Evolutionary conservation across 1,139 yeast genomes (phyloP).

Genomic region (Pichia sp.): DNA sequence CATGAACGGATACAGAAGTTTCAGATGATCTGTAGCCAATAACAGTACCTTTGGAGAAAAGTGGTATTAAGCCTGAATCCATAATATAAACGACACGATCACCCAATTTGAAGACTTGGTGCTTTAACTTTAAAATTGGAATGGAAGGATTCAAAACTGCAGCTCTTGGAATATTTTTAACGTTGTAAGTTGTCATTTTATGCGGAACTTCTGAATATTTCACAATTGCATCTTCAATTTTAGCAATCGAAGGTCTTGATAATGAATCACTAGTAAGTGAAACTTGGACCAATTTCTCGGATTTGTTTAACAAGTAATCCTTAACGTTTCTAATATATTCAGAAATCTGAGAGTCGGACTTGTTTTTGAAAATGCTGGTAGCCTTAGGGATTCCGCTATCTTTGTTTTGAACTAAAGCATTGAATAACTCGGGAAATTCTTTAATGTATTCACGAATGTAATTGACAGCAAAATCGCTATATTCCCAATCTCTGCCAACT

Average conservation of each 20-base stretch:
- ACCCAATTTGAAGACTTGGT: slow-evolving; percentile 77
- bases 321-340: slow-evolving; percentile 36
- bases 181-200: slow-evolving; percentile 42
- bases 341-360: slow-evolving; percentile 36
- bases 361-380: slow-evolving; percentile 36
- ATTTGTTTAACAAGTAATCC: slow-evolving; percentile 53
- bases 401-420: slow-evolving; percentile 28
- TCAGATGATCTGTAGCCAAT: slow-evolving; percentile 68
- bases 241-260: slow-evolving; percentile 54
- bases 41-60: slow-evolving; percentile 85
- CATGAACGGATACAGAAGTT: slow-evolving; percentile 50
- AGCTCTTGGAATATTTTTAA: slow-evolving; percentile 77
- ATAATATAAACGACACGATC: slow-evolving; percentile 84
- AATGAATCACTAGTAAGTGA: slow-evolving; percentile 75
- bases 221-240: slow-evolving; percentile 60
- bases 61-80: slow-evolving; percentile 85
- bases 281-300: slow-evolving; percentile 50
- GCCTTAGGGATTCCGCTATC: slow-evolving; percentile 32
- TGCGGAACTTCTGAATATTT: slow-evolving; percentile 36
- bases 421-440: slow-evolving; percentile 56
- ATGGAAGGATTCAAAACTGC: slow-evolving; percentile 75
- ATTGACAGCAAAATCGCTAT: slow-evolving; percentile 63
- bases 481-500: slow-evolving; percentile 72
- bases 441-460: slow-evolving; percentile 54
- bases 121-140: slow-evolving; percentile 63